Percentiles rank a stretch among this genome's conserved stretches.
Conservation (phyloP, 495 filamentous ascomycete species). For the Patellaria atrata region DNA sequence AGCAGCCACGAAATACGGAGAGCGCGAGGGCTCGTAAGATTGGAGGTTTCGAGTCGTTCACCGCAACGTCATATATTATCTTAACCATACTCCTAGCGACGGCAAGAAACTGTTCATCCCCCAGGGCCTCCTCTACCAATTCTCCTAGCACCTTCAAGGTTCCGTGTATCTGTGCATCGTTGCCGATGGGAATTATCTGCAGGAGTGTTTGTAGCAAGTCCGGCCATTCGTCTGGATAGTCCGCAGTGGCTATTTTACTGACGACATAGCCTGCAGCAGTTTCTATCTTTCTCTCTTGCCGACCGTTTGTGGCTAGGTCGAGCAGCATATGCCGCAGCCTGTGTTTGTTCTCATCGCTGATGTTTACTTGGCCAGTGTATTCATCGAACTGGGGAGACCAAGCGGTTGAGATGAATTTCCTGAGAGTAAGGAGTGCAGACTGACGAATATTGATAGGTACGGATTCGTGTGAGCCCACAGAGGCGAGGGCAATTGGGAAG, state of each 20-base stretch:
- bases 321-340: slow-evolving; percentile 56
- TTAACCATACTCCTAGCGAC: slow-evolving; percentile 73
- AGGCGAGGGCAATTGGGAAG: slow-evolving; percentile 62
- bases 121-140: slow-evolving; percentile 82
- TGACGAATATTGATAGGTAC: slow-evolving; percentile 64
- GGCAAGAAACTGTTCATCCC: slow-evolving; percentile 84
- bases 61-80: slow-evolving; percentile 66
- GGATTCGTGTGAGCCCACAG: slow-evolving; percentile 60
- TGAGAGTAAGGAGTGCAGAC: slow-evolving; percentile 63
- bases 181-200: slow-evolving; percentile 55
- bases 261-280: slow-evolving; percentile 77
- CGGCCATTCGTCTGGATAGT: slow-evolving; percentile 92
- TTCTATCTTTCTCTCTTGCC: slow-evolving; percentile 74
- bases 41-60: slow-evolving; percentile 55
- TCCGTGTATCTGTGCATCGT: slow-evolving; percentile 68
- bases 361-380: slow-evolving; percentile 45
- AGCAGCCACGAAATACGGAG: slow-evolving; percentile 74
- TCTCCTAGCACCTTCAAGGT: slow-evolving; percentile 77
- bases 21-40: slow-evolving; percentile 70
- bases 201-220: slow-evolving; percentile 68
- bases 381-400: slow-evolving; percentile 62
- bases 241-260: slow-evolving; percentile 83
- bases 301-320: slow-evolving; percentile 56
- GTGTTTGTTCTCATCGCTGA: slow-evolving; percentile 53
- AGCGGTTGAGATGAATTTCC: slow-evolving; percentile 61